A percentile compares a stretch with the other conserved stretches of the same genome.
phyloP scores from a whole-genome alignment of 2,329 filamentous ascomycete species.

The Ceratocystis eucalypticola region DNA sequence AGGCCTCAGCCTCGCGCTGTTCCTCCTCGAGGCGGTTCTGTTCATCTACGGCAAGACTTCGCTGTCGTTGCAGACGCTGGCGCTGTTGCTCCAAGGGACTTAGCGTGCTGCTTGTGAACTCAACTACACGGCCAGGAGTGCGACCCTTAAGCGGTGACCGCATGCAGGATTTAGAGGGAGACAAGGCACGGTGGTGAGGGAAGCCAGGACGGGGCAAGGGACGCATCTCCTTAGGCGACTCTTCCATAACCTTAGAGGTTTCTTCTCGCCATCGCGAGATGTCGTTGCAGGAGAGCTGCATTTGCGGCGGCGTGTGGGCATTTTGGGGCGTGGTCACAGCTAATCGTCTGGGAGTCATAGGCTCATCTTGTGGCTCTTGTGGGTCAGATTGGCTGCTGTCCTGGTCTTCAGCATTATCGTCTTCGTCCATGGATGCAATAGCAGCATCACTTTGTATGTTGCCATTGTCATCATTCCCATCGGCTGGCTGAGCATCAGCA shows the following conservation, averaged over 20 bases:
- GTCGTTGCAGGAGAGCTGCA: conserved; percentile 32
- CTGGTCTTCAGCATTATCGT: neutral
- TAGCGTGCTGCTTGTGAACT: conserved; percentile 40
- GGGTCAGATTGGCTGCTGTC: neutral
- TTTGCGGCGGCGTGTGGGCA: conserved; percentile 28
- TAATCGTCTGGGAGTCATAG: neutral
- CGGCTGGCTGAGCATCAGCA: neutral
- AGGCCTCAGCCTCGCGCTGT: conserved; percentile 9
- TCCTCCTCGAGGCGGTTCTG: neutral
- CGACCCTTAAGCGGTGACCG: conserved; percentile 44
- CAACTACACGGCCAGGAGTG: conserved; percentile 44
- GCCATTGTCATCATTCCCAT: neutral
- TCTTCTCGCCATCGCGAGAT: conserved; percentile 32
- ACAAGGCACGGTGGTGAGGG: conserved; percentile 38
- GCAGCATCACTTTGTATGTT: conserved; percentile 16
- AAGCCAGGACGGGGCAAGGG: conserved; percentile 28
- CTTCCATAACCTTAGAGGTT: conserved; percentile 24
- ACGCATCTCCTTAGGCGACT: conserved; percentile 20
- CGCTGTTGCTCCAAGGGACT: conserved; percentile 33
- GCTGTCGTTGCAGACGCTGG: conserved; percentile 14
- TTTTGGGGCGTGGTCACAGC: neutral
- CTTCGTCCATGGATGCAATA: conserved; percentile 12
- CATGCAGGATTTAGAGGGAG: conserved; percentile 43
- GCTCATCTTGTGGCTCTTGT: neutral
- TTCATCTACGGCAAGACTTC: conserved; percentile 2